Conservation (phyloP, 2,329 filamentous ascomycete species). For the Alternaria ethzedia region DNA sequence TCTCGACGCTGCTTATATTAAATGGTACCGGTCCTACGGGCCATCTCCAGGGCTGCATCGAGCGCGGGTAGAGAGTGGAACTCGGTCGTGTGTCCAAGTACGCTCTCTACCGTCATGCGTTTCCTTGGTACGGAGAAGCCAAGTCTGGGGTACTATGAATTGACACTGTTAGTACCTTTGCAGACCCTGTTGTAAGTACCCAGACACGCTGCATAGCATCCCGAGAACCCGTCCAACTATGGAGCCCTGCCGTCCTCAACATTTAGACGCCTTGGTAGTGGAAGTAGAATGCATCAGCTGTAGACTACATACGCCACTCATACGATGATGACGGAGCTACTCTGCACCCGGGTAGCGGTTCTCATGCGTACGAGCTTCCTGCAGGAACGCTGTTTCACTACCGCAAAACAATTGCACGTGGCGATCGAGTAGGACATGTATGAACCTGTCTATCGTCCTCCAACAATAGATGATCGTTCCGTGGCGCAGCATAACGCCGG, state of each 20-base stretch:
- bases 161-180: not conserved
- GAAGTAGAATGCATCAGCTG: slow-evolving; percentile 4
- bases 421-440: not conserved
- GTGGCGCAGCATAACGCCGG: not conserved
- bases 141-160: slow-evolving; percentile 8
- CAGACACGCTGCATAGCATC: not conserved
- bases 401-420: slow-evolving; percentile 6
- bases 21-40: not conserved
- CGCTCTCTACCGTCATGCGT: not conserved
- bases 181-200: not conserved
- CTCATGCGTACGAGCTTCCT: not conserved
- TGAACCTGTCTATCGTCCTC: not conserved
- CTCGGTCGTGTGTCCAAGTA: not conserved
- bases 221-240: slow-evolving; percentile 6
- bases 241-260: not conserved
- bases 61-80: not conserved
- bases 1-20: slow-evolving; percentile 6
- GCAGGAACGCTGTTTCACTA: slow-evolving; percentile 1
- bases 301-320: not conserved
- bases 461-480: slow-evolving; percentile 5
- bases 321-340: not conserved
- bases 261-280: not conserved
- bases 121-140: not conserved
- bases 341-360: not conserved
- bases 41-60: not conserved